Base-by-base conservation (phyloP, 2,329 filamentous ascomycete genomes). In the Capronia coronata region DNA sequence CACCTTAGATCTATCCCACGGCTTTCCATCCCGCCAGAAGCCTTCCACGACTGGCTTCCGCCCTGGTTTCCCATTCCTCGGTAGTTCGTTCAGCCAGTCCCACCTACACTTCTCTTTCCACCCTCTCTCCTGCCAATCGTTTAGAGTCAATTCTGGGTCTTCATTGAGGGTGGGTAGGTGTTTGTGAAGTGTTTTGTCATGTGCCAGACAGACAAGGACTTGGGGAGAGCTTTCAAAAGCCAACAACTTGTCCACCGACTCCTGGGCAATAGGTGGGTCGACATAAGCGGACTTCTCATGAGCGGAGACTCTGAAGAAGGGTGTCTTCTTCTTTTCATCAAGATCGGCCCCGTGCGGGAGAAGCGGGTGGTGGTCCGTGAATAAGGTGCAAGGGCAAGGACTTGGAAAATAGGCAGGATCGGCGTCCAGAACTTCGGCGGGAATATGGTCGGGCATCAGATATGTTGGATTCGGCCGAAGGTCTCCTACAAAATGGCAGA, bases 401-500 rank as follows among this genome's bases (percentile, higher is more conserved):
- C 30, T 6, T 27, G 32, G 13, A 43, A 25, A 22, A 47, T 52
- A 29, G 62, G 1, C 59, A 3, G 37, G 42, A 11, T 39, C 25
- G 37, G 59, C 1, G 40, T 34, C 2, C 14, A 47, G 51, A 18
- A 50, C 46, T 14, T 25, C 37, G 19, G 14, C 13, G 1, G 43
- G 30, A 18, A 55, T 44, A 7, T 52, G 25, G 22, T 39, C 22
- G 2, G 52, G 52, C 4, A 55, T 34, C 1, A 49, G 52, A 5
- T 47, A 22, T 22, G 46, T 43, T 21, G 18, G 9, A 1, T 49
- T 52, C 13, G 52, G 52, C 14, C 52, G 40, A 18, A 51, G 48
- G 22, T 55, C 52, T 37, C 52, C 52, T 18, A 61, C 63, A 49
- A 75, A 68, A 51, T 76, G 73, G 30, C 66, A 70, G 3, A 68